Evolutionary conservation across 495 filamentous ascomycete species (phyloP).

Genomic region (Penicillium alfredii): DNA sequence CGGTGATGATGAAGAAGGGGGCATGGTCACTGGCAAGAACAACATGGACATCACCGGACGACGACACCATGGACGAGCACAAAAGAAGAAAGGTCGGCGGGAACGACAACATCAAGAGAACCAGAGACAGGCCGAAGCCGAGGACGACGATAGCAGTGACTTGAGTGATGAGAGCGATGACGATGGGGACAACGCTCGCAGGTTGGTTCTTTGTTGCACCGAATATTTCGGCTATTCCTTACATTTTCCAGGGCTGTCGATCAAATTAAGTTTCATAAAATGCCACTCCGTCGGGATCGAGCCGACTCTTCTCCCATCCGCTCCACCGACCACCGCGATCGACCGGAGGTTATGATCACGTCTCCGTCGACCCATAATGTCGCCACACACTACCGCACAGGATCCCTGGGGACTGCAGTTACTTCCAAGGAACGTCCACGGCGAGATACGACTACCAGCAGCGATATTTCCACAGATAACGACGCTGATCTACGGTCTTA

Average conservation of each 20-base stretch:
- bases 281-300: conserved; percentile 74
- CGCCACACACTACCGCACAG: conserved; percentile 51
- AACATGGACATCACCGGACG: conserved; percentile 71
- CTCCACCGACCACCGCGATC: conserved; percentile 43
- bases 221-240: conserved; percentile 9
- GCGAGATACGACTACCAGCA: conserved; percentile 83
- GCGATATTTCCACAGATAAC: conserved; percentile 87
- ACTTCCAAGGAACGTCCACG: conserved; percentile 61
- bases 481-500: conserved; percentile 67
- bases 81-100: conserved; percentile 37
- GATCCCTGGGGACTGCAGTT: conserved; percentile 71
- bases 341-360: conserved; percentile 51
- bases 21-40: conserved; percentile 70
- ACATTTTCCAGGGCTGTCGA: conserved; percentile 49
- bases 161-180: conserved; percentile 95
- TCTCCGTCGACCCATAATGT: conserved; percentile 47
- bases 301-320: conserved; percentile 84
- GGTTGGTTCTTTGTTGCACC: conserved; percentile 21
- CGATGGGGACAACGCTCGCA: conserved; percentile 54
- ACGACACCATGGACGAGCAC: conserved; percentile 45
- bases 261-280: conserved; percentile 90
- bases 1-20: conserved; percentile 76
- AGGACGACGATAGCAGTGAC: conserved; percentile 96
- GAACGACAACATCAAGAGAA: conserved; percentile 44
- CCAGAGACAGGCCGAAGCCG: conserved; percentile 66